Evolutionary conservation across 176 grass and related monocot species (phyloP).

Genomic region (Oryza coarctata): DNA sequence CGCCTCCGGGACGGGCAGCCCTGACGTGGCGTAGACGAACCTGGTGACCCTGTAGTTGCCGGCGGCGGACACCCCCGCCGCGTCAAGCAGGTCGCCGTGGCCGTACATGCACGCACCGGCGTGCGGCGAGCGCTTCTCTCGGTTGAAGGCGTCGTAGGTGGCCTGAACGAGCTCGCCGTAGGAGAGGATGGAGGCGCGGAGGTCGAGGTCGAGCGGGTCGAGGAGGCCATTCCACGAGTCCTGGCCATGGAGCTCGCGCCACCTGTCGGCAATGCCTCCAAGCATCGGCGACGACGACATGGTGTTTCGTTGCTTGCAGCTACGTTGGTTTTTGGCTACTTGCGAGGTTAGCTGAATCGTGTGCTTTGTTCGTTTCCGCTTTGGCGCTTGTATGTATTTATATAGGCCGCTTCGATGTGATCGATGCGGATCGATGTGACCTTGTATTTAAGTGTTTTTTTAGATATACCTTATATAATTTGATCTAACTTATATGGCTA

Average conservation of each 20-base stretch:
- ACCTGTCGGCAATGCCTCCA: slow-evolving; percentile 61
- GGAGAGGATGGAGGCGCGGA: slow-evolving; percentile 58
- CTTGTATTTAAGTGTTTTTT: too few relatives aligned
- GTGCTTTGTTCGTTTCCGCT: slow-evolving; percentile 6
- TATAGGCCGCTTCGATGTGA: slow-evolving; percentile 14
- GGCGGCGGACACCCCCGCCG: neutral
- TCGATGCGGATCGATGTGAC: neutral
- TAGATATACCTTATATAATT: too few relatives aligned
- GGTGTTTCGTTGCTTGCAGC: neutral
- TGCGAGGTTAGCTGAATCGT: neutral
- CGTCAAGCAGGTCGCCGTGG: slow-evolving; percentile 36
- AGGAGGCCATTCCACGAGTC: slow-evolving; percentile 64
- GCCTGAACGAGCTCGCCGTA: slow-evolving; percentile 78
- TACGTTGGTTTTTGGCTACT: neutral
- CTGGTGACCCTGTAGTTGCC: slow-evolving; percentile 61
- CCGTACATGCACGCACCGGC: slow-evolving; percentile 63
- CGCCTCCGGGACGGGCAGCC: slow-evolving; percentile 44
- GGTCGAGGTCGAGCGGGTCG: slow-evolving; percentile 66
- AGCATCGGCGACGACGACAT: slow-evolving; percentile 25
- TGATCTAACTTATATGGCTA: too few relatives aligned
- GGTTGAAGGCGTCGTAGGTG: slow-evolving; percentile 73
- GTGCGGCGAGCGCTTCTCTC: slow-evolving; percentile 60
- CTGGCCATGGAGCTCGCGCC: slow-evolving; percentile 70
- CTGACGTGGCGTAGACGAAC: slow-evolving; percentile 76
- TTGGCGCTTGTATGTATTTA: slow-evolving; percentile 9